These are phyloP conservation scores for Cyclostephanos tholiformis DNA, from an alignment of 108 stramenopile species.

Conservation along the genomic window DNA sequence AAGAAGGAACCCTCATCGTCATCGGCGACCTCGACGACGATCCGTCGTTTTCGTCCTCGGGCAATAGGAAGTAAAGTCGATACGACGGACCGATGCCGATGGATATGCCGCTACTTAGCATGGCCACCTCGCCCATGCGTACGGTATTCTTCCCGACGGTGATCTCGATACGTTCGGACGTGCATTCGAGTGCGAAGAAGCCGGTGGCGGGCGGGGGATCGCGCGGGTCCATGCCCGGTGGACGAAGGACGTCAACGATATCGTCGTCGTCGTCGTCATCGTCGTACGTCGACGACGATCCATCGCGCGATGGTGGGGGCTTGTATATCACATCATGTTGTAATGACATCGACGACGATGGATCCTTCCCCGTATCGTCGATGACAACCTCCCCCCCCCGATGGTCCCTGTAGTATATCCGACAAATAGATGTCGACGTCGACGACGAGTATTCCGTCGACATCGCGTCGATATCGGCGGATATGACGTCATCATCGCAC, in stretches of 20 bases:
- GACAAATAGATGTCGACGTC: slow-evolving; percentile 16
- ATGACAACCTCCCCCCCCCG: slow-evolving; percentile 15
- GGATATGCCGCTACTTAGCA: slow-evolving; percentile 20
- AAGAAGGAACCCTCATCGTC: slow-evolving; percentile 17
- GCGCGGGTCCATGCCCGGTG: slow-evolving; percentile 17
- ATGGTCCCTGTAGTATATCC: slow-evolving; percentile 16
- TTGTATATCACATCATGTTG: slow-evolving; percentile 16
- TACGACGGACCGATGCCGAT: slow-evolving; percentile 17
- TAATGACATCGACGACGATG: not conserved
- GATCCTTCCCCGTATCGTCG: slow-evolving; percentile 13
- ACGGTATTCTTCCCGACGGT: slow-evolving; percentile 18
- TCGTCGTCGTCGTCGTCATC: slow-evolving; percentile 15
- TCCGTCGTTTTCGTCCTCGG: not conserved
- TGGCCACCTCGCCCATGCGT: slow-evolving; percentile 24
- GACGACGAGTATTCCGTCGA: slow-evolving; percentile 49
- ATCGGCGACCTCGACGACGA: not conserved
- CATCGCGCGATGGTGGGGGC: too few relatives aligned
- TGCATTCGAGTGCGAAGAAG: slow-evolving; percentile 72
- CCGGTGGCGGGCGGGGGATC: slow-evolving; percentile 41
- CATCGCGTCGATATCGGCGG: too few relatives aligned
- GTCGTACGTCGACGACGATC: not conserved
- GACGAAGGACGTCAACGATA: slow-evolving; percentile 4
- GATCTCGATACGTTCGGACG: slow-evolving; percentile 55
- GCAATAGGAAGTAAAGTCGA: slow-evolving; percentile 37
- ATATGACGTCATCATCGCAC: slow-evolving; percentile 37